Base-by-base conservation (phyloP, 2,329 filamentous ascomycete species). In the Xylaria sp. region DNA sequence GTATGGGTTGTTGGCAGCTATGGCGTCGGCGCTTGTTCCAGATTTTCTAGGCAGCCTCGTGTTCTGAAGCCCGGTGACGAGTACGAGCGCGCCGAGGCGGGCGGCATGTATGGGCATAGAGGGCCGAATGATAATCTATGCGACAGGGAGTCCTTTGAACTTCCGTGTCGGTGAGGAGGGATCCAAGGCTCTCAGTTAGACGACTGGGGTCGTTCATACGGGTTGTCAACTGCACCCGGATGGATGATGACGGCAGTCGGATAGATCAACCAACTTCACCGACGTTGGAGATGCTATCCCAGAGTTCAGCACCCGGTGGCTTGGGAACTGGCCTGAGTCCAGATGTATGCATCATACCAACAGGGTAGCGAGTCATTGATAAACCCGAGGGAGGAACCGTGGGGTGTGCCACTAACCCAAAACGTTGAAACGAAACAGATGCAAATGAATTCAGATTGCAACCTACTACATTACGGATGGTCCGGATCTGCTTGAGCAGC, bases 371-470 rank as follows among this genome's bases (percentile, higher is more conserved):
- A 10, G 41, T 50, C 32, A 18, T 43, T 28, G 28, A 53, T 39
- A 23, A 34, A 23, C 20, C 45, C 23, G 53, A 32, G 25, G 5
- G 41, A 43, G 36, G 55, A 34, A 52, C 13, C 34, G 34, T 36
- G 25, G 25, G 36, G 13, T 50, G 52, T 45, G 43, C 43, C 46
- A 63, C 32, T 57, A 58, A 46, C 43, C 36, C 34, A 55, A n/a
- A 58, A 41, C 23, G 36, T 45, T 32, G 57, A 53, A 59, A 66
- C 63, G 43, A 53, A 62, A 68, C 52, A 60, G 48, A 30, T 48
- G 56, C 56, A 20, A n/a, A 48, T 56, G 30, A 56, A 56, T 23
- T 56, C 20, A 39, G 15, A 56, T 63, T 50, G 52, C n/a, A 43
- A 50, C n/a, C 34, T 48, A 46, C 30, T 32, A 65, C 30, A 60